Conservation (phyloP, 2,329 filamentous ascomycete genomes). For the Lasiodiplodia sp. region DNA sequence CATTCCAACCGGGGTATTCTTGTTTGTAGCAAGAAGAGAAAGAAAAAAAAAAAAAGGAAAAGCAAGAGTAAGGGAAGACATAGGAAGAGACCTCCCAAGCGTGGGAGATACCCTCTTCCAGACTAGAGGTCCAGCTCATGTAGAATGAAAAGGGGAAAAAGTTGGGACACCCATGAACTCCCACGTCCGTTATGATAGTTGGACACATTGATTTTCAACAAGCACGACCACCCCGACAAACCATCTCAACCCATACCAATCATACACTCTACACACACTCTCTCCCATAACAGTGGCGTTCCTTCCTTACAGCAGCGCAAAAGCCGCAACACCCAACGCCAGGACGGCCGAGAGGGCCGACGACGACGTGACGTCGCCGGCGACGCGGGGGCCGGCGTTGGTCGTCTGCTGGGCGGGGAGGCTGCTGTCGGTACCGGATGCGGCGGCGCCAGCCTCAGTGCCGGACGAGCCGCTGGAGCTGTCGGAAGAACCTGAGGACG, state of each 20-base stretch:
- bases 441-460: not conserved
- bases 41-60: not conserved
- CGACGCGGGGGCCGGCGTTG: constrained; percentile 5
- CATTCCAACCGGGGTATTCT: not conserved
- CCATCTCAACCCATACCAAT: too few relatives aligned
- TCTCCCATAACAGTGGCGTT: too few relatives aligned
- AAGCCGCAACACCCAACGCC: not conserved
- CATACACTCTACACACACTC: not conserved
- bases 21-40: not conserved
- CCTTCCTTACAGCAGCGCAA: constrained; percentile 6
- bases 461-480: not conserved
- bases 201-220: too few relatives aligned
- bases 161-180: not conserved
- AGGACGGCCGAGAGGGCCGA: not conserved
- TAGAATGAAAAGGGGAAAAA: not conserved
- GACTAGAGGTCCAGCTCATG: not conserved
- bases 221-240: too few relatives aligned
- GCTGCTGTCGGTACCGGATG: not conserved
- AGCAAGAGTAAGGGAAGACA: not conserved
- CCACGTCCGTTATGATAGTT: not conserved
- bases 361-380: not conserved
- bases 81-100: not conserved
- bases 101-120: not conserved
- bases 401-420: constrained; percentile 10
- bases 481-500: not conserved